Conservation (phyloP, 306 rosid species). For the Cucurbita pepo region DNA sequence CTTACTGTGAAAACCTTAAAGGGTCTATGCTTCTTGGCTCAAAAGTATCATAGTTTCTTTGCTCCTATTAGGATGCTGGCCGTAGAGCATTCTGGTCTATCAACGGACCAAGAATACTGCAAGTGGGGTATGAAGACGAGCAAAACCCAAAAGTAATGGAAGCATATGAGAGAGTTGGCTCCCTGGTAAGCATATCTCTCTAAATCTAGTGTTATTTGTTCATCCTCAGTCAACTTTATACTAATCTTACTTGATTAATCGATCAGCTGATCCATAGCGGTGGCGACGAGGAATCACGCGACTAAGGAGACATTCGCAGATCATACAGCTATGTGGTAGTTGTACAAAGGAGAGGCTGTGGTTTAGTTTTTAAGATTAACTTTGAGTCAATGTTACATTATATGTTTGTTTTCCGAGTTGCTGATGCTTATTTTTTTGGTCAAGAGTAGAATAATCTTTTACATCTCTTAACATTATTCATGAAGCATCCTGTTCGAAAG, state of each 20-base stretch:
- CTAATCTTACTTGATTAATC: constrained; percentile 1
- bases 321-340: background rate
- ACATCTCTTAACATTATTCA: no score
- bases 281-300: constrained; percentile 28
- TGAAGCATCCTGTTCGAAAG: background rate
- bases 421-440: background rate
- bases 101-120: constrained; percentile 83
- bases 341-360: background rate
- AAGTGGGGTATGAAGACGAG: constrained; percentile 82
- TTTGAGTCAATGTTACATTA: background rate
- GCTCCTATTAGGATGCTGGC: constrained; percentile 55
- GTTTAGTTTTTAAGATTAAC: background rate
- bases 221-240: background rate
- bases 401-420: background rate
- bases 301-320: background rate
- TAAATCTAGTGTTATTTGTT: background rate
- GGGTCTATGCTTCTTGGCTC: background rate
- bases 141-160: constrained; percentile 80
- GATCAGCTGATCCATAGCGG: constrained; percentile 54
- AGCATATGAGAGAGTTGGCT: constrained; percentile 82
- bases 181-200: constrained; percentile 40
- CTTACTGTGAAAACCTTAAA: background rate
- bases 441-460: background rate
- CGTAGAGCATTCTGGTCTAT: constrained; percentile 88
- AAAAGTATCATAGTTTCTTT: background rate